Evolutionary conservation across 495 filamentous ascomycete genomes (phyloP).

Genomic region (Penicillium bialowiezense): DNA sequence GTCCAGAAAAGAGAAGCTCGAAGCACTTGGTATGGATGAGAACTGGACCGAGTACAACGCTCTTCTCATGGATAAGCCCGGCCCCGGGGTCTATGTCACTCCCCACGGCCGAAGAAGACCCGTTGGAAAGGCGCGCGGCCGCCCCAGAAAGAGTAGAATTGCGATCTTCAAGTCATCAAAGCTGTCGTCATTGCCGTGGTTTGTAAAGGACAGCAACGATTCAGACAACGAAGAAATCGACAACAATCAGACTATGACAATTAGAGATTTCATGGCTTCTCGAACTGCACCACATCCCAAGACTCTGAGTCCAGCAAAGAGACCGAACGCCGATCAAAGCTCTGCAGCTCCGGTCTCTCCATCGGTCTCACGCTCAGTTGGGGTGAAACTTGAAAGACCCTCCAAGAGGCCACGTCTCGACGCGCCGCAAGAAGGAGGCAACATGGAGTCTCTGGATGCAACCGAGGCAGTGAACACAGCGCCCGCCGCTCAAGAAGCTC

Average conservation of each 20-base stretch:
- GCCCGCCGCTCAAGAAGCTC: not conserved
- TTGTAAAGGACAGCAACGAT: conserved; percentile 11
- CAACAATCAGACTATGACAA: not conserved
- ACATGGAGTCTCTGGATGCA: not conserved
- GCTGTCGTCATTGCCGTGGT: conserved; percentile 39
- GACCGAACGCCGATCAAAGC: not conserved
- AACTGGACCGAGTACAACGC: conserved; percentile 46
- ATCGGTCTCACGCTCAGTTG: not conserved
- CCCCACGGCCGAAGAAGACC: conserved; percentile 44
- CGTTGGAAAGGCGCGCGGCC: conserved; percentile 44
- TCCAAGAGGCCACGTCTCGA: conserved; percentile 1
- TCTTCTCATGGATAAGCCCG: conserved; percentile 35
- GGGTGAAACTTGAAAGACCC: not conserved
- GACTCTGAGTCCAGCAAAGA: not conserved
- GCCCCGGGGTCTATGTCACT: conserved; percentile 51
- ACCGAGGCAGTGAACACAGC: not conserved
- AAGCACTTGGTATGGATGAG: conserved; percentile 43
- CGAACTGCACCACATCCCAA: not conserved
- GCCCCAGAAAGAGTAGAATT: conserved; percentile 47
- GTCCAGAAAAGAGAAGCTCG: conserved; percentile 36
- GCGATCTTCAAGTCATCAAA: conserved; percentile 50
- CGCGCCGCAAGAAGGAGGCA: not conserved
- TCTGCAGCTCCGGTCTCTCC: not conserved
- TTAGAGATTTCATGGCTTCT: not conserved
- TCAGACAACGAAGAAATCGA: conserved; percentile 6